phyloP scores from a whole-genome alignment of 306 rosid genomes.

The Corylus americana region DNA sequence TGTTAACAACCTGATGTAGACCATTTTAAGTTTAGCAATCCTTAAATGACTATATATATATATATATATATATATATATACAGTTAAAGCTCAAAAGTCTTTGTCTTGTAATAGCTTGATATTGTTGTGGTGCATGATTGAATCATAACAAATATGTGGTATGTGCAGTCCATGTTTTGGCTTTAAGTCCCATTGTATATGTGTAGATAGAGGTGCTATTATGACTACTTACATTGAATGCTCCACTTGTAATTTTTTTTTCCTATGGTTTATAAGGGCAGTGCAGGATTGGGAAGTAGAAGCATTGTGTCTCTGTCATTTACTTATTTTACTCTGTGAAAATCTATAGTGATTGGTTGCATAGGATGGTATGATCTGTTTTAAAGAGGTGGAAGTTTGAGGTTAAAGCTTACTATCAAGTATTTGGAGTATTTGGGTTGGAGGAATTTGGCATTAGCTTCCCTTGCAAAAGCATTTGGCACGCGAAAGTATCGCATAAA shows the following conservation, averaged over 20 bases:
- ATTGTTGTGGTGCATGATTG: background rate
- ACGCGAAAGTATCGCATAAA: too few relatives aligned
- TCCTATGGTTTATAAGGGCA: background rate
- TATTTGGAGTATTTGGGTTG: background rate
- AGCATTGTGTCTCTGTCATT: background rate
- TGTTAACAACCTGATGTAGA: too few relatives aligned
- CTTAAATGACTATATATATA: background rate
- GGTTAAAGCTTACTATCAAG: background rate
- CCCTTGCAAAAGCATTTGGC: background rate
- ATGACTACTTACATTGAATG: background rate
- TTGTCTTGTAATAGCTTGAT: background rate
- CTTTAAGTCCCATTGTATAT: background rate
- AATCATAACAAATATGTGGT: background rate
- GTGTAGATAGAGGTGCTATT: background rate
- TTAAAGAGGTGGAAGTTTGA: background rate
- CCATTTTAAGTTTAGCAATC: background rate
- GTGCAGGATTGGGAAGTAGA: background rate
- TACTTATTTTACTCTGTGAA: background rate
- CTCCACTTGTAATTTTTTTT: background rate
- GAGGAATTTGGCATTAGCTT: background rate
- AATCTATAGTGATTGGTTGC: background rate
- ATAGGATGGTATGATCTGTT: background rate
- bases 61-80: background rate
- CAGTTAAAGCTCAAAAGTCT: background rate
- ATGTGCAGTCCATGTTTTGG: background rate